Base-by-base conservation (phyloP, 2,329 filamentous ascomycete species). In the Cercospora nicotianae region DNA sequence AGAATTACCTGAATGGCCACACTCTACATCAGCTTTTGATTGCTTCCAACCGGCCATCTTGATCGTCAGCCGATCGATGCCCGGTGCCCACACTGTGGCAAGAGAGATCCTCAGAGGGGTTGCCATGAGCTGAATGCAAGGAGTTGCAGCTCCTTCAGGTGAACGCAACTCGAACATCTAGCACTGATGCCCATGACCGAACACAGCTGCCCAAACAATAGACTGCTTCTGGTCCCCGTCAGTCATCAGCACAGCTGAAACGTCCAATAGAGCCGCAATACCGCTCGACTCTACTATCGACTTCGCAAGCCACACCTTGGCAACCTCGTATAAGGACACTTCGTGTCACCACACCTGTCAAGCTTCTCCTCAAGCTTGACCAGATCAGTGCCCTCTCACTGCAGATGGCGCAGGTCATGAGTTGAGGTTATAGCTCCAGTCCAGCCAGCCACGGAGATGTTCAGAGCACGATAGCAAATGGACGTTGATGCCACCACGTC, bases 331-430 rank as follows among this genome's bases (percentile, higher is more conserved):
- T 61, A 61, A 26, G 18, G 16, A 12, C 16, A 30, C 59, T 45
- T 28, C 23, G 59, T 61, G 59, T 61, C 16, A 61, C 59, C 59
- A 61, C 59, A 61, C 59, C 36, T 61, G 23, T 61, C 59, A 45
- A 61, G 59, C 59, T 61, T 42, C 59, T 61, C 59, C 59, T 39
- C 59, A 42, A 42, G 59, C 39, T 28, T 61, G 59, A 36, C 59
- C 26, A 23, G 26, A 61, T 45, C 39, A 58, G 30, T 61, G 59
- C 26, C 5, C 59, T 16, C 4, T 30, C 10, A 61, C n/a, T 42
- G 12, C 59, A 61, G 18, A 42, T 42, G 59, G 59, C 33, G 59
- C 26, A 42, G 39, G 59, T 42, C 39, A 45, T 45, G 36, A 26
- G 31, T 61, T 26, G 26, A n/a, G n/a, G 18, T 28, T 33, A 31